These are phyloP conservation scores for Hygrophoropsis aurantiaca DNA, from an alignment of 768 basidiomycete species.

Conservation along the genomic window DNA sequence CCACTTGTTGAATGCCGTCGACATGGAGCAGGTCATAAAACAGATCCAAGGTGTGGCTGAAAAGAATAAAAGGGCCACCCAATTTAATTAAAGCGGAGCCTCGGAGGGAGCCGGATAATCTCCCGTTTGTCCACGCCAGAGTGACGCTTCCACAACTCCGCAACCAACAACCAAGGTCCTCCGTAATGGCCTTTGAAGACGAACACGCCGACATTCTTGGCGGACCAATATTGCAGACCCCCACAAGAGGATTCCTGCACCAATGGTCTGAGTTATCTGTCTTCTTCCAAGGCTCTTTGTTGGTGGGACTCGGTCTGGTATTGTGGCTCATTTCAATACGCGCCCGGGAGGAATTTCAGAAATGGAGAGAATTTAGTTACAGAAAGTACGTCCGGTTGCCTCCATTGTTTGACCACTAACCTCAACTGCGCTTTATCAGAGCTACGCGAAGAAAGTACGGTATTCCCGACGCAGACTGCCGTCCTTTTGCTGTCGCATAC, in stretches of 20 bases:
- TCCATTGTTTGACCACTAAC: slow-evolving; percentile 12
- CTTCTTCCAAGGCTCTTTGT: slow-evolving; percentile 36
- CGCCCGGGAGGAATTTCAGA: slow-evolving; percentile 47
- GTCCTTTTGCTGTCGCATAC: slow-evolving; percentile 88
- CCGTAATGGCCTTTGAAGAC: slow-evolving; percentile 51
- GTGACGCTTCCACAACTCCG: slow-evolving; percentile 22
- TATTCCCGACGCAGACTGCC: slow-evolving; percentile 79
- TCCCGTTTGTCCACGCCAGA: slow-evolving; percentile 10
- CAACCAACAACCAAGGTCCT: slow-evolving; percentile 14
- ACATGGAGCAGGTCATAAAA: too few relatives aligned
- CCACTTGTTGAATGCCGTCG: too few relatives aligned
- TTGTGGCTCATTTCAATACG: slow-evolving; percentile 34
- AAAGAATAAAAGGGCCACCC: too few relatives aligned
- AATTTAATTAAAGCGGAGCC: too few relatives aligned
- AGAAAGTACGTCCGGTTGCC: slow-evolving; percentile 51
- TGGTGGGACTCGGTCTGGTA: slow-evolving; percentile 33
- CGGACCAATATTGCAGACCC: slow-evolving; percentile 44
- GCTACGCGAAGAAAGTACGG: slow-evolving; percentile 75
- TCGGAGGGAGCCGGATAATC: slow-evolving; percentile 16
- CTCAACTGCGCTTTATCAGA: slow-evolving; percentile 33
- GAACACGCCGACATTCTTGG: slow-evolving; percentile 76
- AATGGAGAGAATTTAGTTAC: slow-evolving; percentile 63
- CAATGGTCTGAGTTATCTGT: slow-evolving; percentile 36
- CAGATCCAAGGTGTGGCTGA: too few relatives aligned
- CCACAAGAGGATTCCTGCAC: slow-evolving; percentile 23